These are phyloP conservation scores for Penicillium olsonii DNA, from an alignment of 2,329 filamentous ascomycete species.

Conservation along the genomic window DNA sequence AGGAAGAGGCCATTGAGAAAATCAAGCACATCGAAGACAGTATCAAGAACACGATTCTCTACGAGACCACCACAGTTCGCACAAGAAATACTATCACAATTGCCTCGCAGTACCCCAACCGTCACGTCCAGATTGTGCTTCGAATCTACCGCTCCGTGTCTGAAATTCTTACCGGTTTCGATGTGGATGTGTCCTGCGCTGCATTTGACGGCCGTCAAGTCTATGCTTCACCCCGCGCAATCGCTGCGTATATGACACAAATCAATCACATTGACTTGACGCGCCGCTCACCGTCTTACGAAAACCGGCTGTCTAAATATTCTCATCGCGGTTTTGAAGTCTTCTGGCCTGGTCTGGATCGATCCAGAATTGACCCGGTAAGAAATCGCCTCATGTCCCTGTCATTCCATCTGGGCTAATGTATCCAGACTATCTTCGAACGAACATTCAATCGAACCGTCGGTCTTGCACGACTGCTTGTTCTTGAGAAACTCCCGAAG, in stretches of 20 bases:
- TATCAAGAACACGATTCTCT: slow-evolving; percentile 75
- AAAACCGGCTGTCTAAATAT: slow-evolving; percentile 84
- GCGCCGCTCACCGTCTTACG: slow-evolving; percentile 80
- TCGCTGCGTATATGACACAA: slow-evolving; percentile 79
- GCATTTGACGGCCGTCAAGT: slow-evolving; percentile 81
- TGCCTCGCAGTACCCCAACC: slow-evolving; percentile 77
- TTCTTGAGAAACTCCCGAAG: slow-evolving; percentile 76
- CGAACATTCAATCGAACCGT: slow-evolving; percentile 73
- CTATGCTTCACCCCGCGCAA: slow-evolving; percentile 73
- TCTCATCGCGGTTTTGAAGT: slow-evolving; percentile 82
- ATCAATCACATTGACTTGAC: slow-evolving; percentile 77
- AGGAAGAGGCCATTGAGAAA: slow-evolving; percentile 77
- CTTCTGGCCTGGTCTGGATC: slow-evolving; percentile 73
- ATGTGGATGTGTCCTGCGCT: slow-evolving; percentile 80
- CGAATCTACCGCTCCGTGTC: slow-evolving; percentile 81
- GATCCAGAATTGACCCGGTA: slow-evolving; percentile 71
- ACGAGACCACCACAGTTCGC: slow-evolving; percentile 80
- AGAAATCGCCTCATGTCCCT: not conserved
- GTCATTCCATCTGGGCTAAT: not conserved
- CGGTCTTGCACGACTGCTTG: slow-evolving; percentile 75
- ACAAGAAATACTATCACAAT: slow-evolving; percentile 90
- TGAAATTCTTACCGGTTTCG: slow-evolving; percentile 84
- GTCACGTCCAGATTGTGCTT: slow-evolving; percentile 83
- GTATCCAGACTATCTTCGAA: slow-evolving; percentile 70
- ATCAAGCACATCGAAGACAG: slow-evolving; percentile 77